Base-by-base conservation (phyloP, 352 stramenopile species). In the Phytophthora hibernalis region DNA sequence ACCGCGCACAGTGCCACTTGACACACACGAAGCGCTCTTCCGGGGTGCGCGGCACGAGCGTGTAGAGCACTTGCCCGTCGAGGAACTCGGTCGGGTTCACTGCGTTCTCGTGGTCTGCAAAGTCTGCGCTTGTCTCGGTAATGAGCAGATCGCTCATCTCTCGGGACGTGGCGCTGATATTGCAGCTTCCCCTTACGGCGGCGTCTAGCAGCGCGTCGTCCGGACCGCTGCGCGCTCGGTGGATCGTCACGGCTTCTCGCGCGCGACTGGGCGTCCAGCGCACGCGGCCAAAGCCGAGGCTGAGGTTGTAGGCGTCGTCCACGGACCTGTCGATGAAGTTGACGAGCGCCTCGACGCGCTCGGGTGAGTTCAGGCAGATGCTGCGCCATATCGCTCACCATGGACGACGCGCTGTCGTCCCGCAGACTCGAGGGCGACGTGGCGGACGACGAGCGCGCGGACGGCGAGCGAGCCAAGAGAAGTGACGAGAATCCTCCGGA, bases 1-100 rank as follows among this genome's bases (percentile, higher is more conserved):
- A 91, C 43, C 86, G 87, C 63, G 90, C 72, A 52, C 83, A 89
- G 50, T 95, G 83, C 83, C 85, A 95, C 68, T 95, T 95, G 45
- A 95, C 68, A 54, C 87, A 92, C 38, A 85, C 85, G 31, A 90
- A 95, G 15, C 87, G 87, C 48, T 92, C 83, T 16, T 78, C 70
- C 0, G 70, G 61, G 10, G 82, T 83, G 38, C 87, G 79, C 35
- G 85, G 87, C 61, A 90, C 80, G 24, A 95, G 74, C 60, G 83
- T 87, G 59, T 82, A 74, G n/a, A 95, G 70, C 67, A 95, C 76
- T 16, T 89, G 80, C 44, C 87, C 87, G 59, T 95, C 87, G 8
- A 92, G 68, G 49, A 95, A 95, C 70, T 95, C 87, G 43, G 64
- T 71, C 18, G 83, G 80, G 69, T 93, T 91, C 28, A 93, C 75